These are phyloP conservation scores for Flaveria brownii DNA, from an alignment of 129 eudicot species.

Conservation along the genomic window DNA sequence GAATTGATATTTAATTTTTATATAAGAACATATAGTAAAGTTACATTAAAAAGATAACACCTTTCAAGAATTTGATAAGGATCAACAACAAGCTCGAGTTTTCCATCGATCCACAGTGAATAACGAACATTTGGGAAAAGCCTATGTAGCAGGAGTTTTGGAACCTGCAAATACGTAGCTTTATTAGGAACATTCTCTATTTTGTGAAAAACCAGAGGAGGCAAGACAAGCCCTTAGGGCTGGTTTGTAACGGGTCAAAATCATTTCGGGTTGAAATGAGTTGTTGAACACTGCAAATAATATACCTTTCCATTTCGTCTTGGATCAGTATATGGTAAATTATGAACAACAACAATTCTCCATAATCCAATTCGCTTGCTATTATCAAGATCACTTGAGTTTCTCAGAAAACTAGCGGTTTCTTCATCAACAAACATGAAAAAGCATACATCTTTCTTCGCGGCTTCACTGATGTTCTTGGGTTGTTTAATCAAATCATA, in stretches of 20 bases:
- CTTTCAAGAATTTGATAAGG: slow-evolving; percentile 95
- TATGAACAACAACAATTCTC: slow-evolving; percentile 80
- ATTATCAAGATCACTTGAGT: slow-evolving; percentile 56
- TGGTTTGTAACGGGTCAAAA: neutral
- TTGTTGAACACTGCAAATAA: neutral
- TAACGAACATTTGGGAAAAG: slow-evolving; percentile 85
- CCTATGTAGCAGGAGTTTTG: slow-evolving; percentile 90
- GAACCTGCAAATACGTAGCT: slow-evolving; percentile 50
- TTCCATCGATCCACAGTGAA: slow-evolving; percentile 97
- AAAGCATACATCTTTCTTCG: slow-evolving; percentile 72
- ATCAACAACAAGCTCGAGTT: slow-evolving; percentile 96
- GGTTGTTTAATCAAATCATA: slow-evolving; percentile 89
- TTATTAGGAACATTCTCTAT: neutral
- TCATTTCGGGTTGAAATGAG: neutral
- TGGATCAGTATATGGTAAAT: slow-evolving; percentile 87
- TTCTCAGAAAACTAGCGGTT: slow-evolving; percentile 67
- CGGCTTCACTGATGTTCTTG: slow-evolving; percentile 67
- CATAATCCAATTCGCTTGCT: slow-evolving; percentile 72
- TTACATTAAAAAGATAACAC: slow-evolving; percentile 34
- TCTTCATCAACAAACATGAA: slow-evolving; percentile 91
- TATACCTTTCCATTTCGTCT: slow-evolving; percentile 92
- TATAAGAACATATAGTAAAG: neutral
- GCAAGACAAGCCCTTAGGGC: neutral
- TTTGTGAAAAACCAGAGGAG: slow-evolving; percentile 4
- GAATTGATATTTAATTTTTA: neutral